Base-by-base conservation (phyloP, 345 rosid genomes). In the Sapria himalayana region DNA sequence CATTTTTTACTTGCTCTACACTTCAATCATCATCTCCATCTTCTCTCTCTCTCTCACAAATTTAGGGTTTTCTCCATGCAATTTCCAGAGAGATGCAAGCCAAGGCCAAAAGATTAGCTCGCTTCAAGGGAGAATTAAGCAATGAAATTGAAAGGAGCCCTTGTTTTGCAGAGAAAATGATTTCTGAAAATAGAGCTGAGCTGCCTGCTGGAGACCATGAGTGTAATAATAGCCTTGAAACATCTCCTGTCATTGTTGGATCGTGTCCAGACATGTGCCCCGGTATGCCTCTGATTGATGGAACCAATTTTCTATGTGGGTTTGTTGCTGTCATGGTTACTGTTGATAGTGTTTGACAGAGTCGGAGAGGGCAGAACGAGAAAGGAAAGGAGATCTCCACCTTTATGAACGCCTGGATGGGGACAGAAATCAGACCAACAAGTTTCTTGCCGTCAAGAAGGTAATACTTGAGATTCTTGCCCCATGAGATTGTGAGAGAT, bases 301-400 rank as follows among this genome's bases (percentile, higher is more conserved):
- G n/a, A n/a, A n/a, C n/a, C n/a, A n/a, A n/a, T n/a, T n/a, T n/a
- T n/a, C n/a, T n/a, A n/a, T n/a, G n/a, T n/a, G n/a, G n/a, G n/a
- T n/a, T n/a, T n/a, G n/a, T n/a, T n/a, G n/a, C 38, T 47, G 16
- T 25, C 19, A 20, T 48, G n/a, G 19, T 54, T 34, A 36, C 37
- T 29, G 15, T 8, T 56, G 36, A 13, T 22, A 51, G 41, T 25
- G 2, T 40, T 23, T 25, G 17, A 33, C 80, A 82, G 95, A 66
- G 71, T 67, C 84, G 1, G 95, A 89, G 60, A 74, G 95, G 53
- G 85, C 56, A 21, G 93, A 89, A 52, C 67, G 98, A 54, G 98
- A 76, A 70, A 74, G 95, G 61, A 82, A 89, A 69, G 95, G 95
- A 53, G 98, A 89, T 62, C 85, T 89, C 50, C 94, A 89, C 50